phyloP scores from a whole-genome alignment of 768 basidiomycete genomes.

The Rubroboletus satanas region DNA sequence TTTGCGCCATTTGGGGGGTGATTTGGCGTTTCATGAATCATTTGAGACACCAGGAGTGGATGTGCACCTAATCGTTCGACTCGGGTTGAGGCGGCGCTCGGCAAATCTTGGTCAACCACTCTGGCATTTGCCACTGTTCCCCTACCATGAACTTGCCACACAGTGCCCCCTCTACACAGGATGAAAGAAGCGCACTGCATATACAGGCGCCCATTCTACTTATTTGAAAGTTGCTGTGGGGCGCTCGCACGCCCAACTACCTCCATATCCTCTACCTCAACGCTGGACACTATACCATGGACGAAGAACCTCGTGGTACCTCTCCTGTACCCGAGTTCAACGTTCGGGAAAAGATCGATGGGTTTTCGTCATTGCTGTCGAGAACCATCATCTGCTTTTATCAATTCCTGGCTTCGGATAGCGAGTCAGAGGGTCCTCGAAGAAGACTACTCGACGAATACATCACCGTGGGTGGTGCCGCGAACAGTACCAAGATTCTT shows the following conservation, averaged over 20 bases:
- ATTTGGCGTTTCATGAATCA: neutral
- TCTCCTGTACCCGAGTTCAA: conserved; percentile 11
- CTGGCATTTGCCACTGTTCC: neutral
- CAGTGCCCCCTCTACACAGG: neutral
- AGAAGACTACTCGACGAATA: conserved; percentile 25
- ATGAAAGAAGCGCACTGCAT: neutral
- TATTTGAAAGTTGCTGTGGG: conserved; percentile 6
- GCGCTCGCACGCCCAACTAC: neutral
- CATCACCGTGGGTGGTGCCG: conserved; percentile 26
- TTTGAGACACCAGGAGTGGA: neutral
- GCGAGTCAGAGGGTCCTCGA: conserved; percentile 20
- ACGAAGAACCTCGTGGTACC: neutral
- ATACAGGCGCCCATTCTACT: conserved; percentile 7
- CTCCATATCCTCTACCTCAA: neutral
- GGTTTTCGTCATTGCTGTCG: conserved; percentile 18
- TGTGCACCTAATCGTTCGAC: neutral
- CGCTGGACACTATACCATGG: conserved; percentile 8
- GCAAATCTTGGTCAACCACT: neutral
- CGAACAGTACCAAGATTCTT: conserved; percentile 23
- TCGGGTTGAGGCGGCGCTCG: neutral
- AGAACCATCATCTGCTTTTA: conserved; percentile 26
- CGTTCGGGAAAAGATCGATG: conserved; percentile 22
- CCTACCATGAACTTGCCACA: neutral
- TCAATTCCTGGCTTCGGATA: conserved; percentile 27
- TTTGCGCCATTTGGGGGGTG: neutral